Percentiles rank a stretch among this genome's conserved stretches.
Conservation (phyloP, 139 green algal species). For the Chlamydomonas applanata region DNA sequence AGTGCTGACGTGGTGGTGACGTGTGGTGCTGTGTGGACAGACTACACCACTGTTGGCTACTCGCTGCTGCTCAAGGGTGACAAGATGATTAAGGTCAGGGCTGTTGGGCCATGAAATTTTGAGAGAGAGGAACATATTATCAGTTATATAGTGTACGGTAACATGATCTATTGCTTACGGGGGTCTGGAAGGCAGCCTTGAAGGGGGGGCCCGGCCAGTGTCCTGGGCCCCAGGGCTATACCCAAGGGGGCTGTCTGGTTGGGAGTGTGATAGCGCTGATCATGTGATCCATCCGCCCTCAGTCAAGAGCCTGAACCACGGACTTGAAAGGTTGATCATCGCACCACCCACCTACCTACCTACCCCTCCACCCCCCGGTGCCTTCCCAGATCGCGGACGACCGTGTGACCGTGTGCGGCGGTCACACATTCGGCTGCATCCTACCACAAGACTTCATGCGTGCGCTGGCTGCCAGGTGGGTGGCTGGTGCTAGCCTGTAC, state of each 20-base stretch:
- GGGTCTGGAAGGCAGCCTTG: too few relatives aligned
- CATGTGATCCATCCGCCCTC: too few relatives aligned
- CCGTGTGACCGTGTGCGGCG: constrained; percentile 55
- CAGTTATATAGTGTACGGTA: neutral
- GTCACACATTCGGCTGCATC: constrained; percentile 69
- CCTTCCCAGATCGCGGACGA: constrained; percentile 25
- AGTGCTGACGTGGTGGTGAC: constrained; percentile 35
- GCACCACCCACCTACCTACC: too few relatives aligned
- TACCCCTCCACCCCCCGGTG: too few relatives aligned
- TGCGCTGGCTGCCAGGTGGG: constrained; percentile 7
- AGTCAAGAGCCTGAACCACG: too few relatives aligned
- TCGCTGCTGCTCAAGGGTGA: constrained; percentile 61
- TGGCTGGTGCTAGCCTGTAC: too few relatives aligned
- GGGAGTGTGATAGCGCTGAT: too few relatives aligned
- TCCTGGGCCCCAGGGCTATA: too few relatives aligned
- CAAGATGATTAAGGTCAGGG: constrained; percentile 41
- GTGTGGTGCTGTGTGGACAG: constrained; percentile 40
- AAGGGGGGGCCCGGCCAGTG: too few relatives aligned
- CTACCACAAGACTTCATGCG: constrained; percentile 44
- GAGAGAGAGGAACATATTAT: neutral
- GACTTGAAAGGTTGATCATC: too few relatives aligned
- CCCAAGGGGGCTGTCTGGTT: too few relatives aligned
- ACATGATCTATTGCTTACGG: neutral
- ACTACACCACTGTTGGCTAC: constrained; percentile 77
- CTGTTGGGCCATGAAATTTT: too few relatives aligned